Conservation (phyloP, 108 stramenopile species). For the Ochromonas danica region DNA sequence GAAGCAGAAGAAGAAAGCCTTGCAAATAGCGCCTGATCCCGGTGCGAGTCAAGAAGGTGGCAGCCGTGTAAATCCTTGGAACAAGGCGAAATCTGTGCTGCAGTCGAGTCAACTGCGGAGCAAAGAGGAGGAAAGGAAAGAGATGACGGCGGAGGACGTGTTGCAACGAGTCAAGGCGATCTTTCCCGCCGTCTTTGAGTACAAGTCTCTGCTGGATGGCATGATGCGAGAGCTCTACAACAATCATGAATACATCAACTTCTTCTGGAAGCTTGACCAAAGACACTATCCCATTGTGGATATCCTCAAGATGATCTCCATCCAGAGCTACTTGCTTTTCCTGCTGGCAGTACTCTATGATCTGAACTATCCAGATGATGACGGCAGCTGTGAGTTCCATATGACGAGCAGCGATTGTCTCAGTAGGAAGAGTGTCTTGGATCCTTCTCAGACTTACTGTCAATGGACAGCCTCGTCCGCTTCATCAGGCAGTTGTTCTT, state of each 20-base stretch:
- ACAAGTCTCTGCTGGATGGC: background rate
- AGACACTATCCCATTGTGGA: background rate
- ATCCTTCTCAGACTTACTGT: conserved; percentile 7
- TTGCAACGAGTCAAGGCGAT: background rate
- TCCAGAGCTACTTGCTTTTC: background rate
- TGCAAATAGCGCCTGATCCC: no score
- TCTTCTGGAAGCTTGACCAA: background rate
- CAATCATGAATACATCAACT: background rate
- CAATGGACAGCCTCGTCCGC: background rate
- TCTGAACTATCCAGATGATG: conserved; percentile 1
- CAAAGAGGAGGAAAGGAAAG: background rate
- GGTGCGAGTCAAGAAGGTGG: background rate
- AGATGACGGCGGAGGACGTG: background rate
- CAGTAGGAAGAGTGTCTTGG: background rate
- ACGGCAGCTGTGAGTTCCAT: background rate
- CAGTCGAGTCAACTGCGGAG: no score
- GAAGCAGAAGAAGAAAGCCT: background rate
- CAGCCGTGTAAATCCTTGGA: background rate
- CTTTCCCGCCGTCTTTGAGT: conserved; percentile 1
- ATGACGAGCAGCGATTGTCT: background rate
- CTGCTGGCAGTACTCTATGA: conserved; percentile 19
- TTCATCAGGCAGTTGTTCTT: background rate
- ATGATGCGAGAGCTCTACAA: background rate
- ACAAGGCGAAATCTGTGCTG: background rate
- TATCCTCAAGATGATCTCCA: background rate